A percentile compares a stretch with the other conserved stretches of the same genome.
phyloP scores from a whole-genome alignment of 1,139 yeast species.

The Kodamaea suecica region DNA sequence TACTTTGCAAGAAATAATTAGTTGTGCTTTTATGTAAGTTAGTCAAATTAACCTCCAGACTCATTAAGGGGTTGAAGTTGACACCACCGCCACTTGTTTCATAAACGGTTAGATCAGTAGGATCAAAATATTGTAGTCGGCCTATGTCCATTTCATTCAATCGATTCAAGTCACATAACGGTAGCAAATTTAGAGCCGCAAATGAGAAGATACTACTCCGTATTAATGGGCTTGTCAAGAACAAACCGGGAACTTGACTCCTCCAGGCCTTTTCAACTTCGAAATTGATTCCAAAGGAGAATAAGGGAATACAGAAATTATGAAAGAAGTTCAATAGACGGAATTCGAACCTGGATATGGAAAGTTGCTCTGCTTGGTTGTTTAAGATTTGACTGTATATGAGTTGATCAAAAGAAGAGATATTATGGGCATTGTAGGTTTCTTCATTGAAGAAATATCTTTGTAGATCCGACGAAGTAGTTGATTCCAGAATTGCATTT shows the following conservation, averaged over 20 bases:
- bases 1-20: constrained; percentile 21
- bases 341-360: constrained; percentile 29
- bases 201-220: constrained; percentile 24
- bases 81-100: neutral
- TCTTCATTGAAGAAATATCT: constrained; percentile 1
- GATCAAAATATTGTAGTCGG: neutral
- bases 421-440: neutral
- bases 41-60: constrained; percentile 6
- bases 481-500: too few relatives aligned
- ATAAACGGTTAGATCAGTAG: neutral
- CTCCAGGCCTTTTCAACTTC: constrained; percentile 28
- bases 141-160: constrained; percentile 6
- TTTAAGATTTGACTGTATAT: constrained; percentile 6
- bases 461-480: too few relatives aligned
- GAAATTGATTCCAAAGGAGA: constrained; percentile 22
- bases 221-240: constrained; percentile 21
- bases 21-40: constrained; percentile 17
- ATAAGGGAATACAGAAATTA: constrained; percentile 24
- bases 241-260: constrained; percentile 24
- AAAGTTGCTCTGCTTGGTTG: constrained; percentile 18
- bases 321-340: constrained; percentile 31
- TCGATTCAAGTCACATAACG: constrained; percentile 14
- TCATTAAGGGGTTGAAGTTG: constrained; percentile 2
- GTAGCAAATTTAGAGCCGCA: constrained; percentile 21
- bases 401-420: constrained; percentile 9